phyloP scores from a whole-genome alignment of 306 rosid genomes.

The Medicago ruthenica region DNA sequence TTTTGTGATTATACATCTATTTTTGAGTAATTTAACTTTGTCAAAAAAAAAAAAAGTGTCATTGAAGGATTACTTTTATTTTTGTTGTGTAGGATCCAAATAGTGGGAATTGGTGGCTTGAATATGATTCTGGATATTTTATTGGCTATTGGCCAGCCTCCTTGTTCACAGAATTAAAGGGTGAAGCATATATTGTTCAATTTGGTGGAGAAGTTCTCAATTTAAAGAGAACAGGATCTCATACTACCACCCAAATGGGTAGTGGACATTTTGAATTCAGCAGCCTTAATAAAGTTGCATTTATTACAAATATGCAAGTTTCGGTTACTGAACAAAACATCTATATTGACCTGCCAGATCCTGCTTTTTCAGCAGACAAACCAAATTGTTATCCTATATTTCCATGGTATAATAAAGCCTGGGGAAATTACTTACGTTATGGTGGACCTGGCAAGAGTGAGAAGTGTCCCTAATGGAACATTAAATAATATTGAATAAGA shows the following conservation, averaged over 20 bases:
- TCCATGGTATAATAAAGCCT: slow-evolving; percentile 67
- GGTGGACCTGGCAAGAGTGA: slow-evolving; percentile 94
- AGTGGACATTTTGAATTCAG: slow-evolving; percentile 75
- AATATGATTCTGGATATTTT: slow-evolving; percentile 67
- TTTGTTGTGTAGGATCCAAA: slow-evolving; percentile 66
- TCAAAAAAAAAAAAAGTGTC: background rate
- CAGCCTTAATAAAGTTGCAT: slow-evolving; percentile 56
- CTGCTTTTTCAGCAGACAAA: slow-evolving; percentile 68
- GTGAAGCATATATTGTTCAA: slow-evolving; percentile 81
- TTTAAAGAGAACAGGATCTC: slow-evolving; percentile 60
- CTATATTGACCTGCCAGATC: slow-evolving; percentile 63
- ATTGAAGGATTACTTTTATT: slow-evolving; percentile 5
- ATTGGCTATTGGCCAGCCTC: slow-evolving; percentile 93
- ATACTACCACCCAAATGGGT: slow-evolving; percentile 90
- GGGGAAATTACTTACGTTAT: slow-evolving; percentile 87
- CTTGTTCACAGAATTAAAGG: slow-evolving; percentile 69
- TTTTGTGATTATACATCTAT: too few relatives aligned
- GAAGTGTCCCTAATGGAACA: slow-evolving; percentile 63
- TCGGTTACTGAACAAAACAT: slow-evolving; percentile 72
- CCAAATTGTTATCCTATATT: slow-evolving; percentile 81
- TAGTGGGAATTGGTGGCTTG: slow-evolving; percentile 96
- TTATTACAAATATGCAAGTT: slow-evolving; percentile 71
- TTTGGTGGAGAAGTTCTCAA: slow-evolving; percentile 89
- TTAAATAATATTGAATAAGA: background rate
- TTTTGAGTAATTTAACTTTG: background rate